Conservation (phyloP, 768 basidiomycete genomes). For the Tremella yokohamensis region DNA sequence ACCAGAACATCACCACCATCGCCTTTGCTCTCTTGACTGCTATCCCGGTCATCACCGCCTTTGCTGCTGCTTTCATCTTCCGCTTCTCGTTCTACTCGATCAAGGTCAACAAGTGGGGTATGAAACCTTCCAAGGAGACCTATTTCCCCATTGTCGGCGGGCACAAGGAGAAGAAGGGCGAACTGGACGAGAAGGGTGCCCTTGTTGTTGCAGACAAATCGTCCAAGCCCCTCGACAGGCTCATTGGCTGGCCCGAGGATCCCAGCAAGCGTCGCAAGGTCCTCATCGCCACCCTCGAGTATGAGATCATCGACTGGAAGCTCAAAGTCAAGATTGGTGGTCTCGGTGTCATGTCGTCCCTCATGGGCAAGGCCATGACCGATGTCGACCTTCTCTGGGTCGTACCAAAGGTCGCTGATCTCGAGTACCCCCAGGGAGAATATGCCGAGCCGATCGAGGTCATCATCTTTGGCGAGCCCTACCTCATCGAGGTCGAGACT, state of each 20-base stretch:
- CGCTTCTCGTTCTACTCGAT: constrained; percentile 97
- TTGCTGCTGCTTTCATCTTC: constrained; percentile 77
- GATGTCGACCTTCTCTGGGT: constrained; percentile 95
- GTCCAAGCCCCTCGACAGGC: constrained; percentile 62
- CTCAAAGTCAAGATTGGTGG: constrained; percentile 97
- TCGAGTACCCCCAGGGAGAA: constrained; percentile 88
- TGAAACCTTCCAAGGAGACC: constrained; percentile 58
- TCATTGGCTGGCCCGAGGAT: constrained; percentile 96
- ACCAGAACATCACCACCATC: constrained; percentile 73
- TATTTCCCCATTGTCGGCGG: constrained; percentile 84
- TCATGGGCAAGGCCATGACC: constrained; percentile 98
- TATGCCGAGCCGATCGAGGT: constrained; percentile 92
- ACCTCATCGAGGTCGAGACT: constrained; percentile 91
- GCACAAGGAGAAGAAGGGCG: constrained; percentile 61
- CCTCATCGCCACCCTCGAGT: constrained; percentile 86
- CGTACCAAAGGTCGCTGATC: constrained; percentile 86
- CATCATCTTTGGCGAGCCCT: constrained; percentile 91
- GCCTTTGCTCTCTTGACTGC: constrained; percentile 78
- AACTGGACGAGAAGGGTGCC: constrained; percentile 39
- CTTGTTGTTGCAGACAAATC: constrained; percentile 66
- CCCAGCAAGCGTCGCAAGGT: constrained; percentile 86
- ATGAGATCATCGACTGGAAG: constrained; percentile 97
- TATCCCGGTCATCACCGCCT: constrained; percentile 80
- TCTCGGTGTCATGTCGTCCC: constrained; percentile 92
- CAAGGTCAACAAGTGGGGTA: constrained; percentile 87